Evolutionary conservation across 306 rosid genomes (phyloP).

Genomic region (Abrus pulchellus): DNA sequence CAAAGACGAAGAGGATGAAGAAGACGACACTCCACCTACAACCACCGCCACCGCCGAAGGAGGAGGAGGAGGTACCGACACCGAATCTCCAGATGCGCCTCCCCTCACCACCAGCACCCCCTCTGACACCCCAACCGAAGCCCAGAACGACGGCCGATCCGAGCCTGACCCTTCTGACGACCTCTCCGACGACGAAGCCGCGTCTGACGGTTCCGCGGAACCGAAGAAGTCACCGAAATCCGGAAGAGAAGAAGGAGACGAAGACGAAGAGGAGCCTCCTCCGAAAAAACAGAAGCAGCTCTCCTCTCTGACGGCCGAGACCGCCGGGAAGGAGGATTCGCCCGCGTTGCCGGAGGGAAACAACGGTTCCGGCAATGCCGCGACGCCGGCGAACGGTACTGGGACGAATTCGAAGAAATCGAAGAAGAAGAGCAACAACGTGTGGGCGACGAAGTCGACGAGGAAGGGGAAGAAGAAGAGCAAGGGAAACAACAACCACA

Average conservation of each 20-base stretch:
- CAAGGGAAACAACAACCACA: conserved; percentile 56
- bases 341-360: conserved; percentile 28
- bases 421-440: conserved; percentile 91
- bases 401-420: conserved; percentile 74
- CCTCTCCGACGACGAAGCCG: conserved; percentile 65
- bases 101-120: conserved; percentile 48
- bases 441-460: conserved; percentile 92
- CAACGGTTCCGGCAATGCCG: conserved; percentile 35
- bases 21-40: conserved; percentile 52
- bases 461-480: conserved; percentile 90
- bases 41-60: not conserved
- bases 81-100: conserved; percentile 48
- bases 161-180: conserved; percentile 80
- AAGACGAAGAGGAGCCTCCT: conserved; percentile 72
- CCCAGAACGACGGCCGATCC: conserved; percentile 58
- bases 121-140: conserved; percentile 61
- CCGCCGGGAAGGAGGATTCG: conserved; percentile 42
- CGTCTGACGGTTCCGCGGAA: conserved; percentile 58
- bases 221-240: conserved; percentile 63
- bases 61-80: conserved; percentile 7
- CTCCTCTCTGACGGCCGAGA: conserved; percentile 61
- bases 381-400: conserved; percentile 28
- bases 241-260: conserved; percentile 54
- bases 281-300: conserved; percentile 88
- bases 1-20: conserved; percentile 89